A percentile compares a stretch with the other conserved stretches of the same genome.
These are phyloP conservation scores for Hawksworthiomyces lignivorus DNA, from an alignment of 2,329 filamentous ascomycete species.

Conservation along the genomic window DNA sequence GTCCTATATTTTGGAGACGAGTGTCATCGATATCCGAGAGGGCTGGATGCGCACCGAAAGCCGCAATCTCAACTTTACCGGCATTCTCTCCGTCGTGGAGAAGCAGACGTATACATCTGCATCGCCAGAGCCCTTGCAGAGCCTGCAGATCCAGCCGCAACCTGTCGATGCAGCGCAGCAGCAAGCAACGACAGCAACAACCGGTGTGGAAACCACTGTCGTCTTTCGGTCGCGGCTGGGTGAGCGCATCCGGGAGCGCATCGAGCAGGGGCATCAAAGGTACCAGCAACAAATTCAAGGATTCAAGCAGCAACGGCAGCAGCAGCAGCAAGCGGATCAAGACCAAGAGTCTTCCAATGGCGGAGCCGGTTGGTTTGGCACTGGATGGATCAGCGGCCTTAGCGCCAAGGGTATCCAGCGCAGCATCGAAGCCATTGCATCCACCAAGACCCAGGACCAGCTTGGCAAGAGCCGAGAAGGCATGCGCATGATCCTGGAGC, in stretches of 20 bases:
- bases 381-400: constrained; percentile 42
- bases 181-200: constrained; percentile 31
- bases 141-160: neutral
- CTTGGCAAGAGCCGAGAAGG: constrained; percentile 75
- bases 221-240: constrained; percentile 66
- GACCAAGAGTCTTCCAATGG: constrained; percentile 17
- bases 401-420: constrained; percentile 66
- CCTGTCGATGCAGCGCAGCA: constrained; percentile 7
- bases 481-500: constrained; percentile 73
- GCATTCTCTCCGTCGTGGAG: constrained; percentile 71
- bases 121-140: neutral
- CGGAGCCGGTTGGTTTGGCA: constrained; percentile 24
- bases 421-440: constrained; percentile 71
- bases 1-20: constrained; percentile 73
- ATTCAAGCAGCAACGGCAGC: constrained; percentile 16
- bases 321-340: constrained; percentile 22
- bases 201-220: constrained; percentile 66
- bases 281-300: constrained; percentile 18
- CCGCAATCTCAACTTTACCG: constrained; percentile 73
- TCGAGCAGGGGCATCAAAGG: constrained; percentile 33
- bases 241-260: constrained; percentile 53
- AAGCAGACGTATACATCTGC: constrained; percentile 57
- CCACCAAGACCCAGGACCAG: constrained; percentile 69
- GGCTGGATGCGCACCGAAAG: constrained; percentile 80
- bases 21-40: constrained; percentile 68